Base-by-base conservation (phyloP, 768 basidiomycete species). In the Ephemerocybe angulata region DNA sequence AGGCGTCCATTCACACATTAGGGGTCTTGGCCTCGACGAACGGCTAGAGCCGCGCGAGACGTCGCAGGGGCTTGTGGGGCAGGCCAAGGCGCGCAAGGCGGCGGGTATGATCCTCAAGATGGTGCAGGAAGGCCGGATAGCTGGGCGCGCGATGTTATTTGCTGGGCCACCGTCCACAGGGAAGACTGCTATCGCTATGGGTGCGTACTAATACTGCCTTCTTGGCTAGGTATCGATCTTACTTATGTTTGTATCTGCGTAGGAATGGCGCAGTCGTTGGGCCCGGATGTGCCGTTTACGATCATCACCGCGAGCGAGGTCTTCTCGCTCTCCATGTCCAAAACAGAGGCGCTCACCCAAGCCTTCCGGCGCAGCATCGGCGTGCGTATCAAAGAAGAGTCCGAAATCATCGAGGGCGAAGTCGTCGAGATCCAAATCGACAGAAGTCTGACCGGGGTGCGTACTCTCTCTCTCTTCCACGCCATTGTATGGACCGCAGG, bases 381-480 rank as follows among this genome's bases (percentile, higher is more conserved):
- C 17, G 94, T 99, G 1, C 80, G 96, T 43, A 98, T 99, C 66
- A 96, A 92, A 69, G 97, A 98, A 67, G 96, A 98, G 75, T 90
- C 90, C 2, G 97, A 99, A 65, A 81, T 99, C 48, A 94, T 98
- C 59, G 94, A 97, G 67, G 97, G 97, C 51, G 96, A 99, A 70
- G 93, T 99, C 7, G 93, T 98, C 5, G 96, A 99, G 73, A 95
- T 98, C 61, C 95, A 98, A 69, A 96, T 99, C 56, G 97, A 99
- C 76, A 81, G 95, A 41, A 95, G 92, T 74, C 73, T 98, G 40
- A 98, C 96, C 55, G 97, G 97, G 38, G 96, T 98, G 63, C 65
- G 71, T 73, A 13, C 43, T 50, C 58, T 57, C 41, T 50, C 42
- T 52, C 49, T 24, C n/a, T n/a, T n/a, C n/a, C n/a, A n/a, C n/a